A percentile compares a stretch with the other conserved stretches of the same genome.
phyloP scores from a whole-genome alignment of 2,329 filamentous ascomycete species.

The Xylariaceae sp. region DNA sequence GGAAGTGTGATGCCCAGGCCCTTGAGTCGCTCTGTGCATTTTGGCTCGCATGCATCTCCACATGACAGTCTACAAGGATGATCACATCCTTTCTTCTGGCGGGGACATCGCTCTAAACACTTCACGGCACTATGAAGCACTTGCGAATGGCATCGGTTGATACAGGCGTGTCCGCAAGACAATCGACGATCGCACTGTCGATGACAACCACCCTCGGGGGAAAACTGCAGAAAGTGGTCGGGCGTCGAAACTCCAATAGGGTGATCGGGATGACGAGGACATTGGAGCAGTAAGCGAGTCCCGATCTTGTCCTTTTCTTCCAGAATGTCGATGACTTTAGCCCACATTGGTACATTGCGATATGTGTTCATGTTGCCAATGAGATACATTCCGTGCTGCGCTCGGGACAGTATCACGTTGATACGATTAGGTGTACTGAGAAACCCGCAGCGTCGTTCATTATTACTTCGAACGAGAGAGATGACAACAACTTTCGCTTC shows the following conservation, averaged over 20 bases:
- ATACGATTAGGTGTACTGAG: constrained; percentile 63
- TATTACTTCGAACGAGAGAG: constrained; percentile 68
- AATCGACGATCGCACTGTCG: constrained; percentile 47
- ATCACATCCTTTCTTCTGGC: constrained; percentile 38
- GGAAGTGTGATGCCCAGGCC: constrained; percentile 29
- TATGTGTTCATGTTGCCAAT: constrained; percentile 64
- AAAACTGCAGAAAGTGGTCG: constrained; percentile 52
- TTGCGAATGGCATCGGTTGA: constrained; percentile 44
- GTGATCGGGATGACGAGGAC: constrained; percentile 55
- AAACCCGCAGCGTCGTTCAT: constrained; percentile 56
- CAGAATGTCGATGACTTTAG: constrained; percentile 52
- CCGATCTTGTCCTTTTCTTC: constrained; percentile 41
- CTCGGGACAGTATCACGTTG: constrained; percentile 65
- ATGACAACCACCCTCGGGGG: constrained; percentile 61
- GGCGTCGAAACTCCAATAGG: constrained; percentile 46
- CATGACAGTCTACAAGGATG: constrained; percentile 43
- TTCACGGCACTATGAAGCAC: constrained; percentile 42
- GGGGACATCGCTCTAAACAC: constrained; percentile 43
- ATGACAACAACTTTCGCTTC: constrained; percentile 69
- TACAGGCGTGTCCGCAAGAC: constrained; percentile 46
- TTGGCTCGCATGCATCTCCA: constrained; percentile 38
- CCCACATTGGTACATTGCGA: constrained; percentile 59
- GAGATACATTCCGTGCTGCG: constrained; percentile 66
- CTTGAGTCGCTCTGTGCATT: constrained; percentile 34
- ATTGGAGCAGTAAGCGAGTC: constrained; percentile 8